Conservation (phyloP, 179 eudicot genomes). For the Silene coronaria region DNA sequence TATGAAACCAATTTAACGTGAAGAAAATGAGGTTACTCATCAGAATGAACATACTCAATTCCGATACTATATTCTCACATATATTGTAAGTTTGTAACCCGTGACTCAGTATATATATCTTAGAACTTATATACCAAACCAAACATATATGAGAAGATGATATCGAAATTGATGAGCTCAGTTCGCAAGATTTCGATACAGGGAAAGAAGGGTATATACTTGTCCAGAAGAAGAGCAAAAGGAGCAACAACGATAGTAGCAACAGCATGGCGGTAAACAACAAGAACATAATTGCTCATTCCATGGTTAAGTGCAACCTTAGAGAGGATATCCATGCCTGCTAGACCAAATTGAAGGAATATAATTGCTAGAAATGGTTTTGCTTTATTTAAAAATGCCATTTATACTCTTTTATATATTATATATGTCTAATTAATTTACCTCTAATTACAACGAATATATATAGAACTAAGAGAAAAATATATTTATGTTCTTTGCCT, state of each 20-base stretch:
- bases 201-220: slow-evolving; percentile 32
- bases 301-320: slow-evolving; percentile 65
- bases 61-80: background rate
- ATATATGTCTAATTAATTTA: too few species aligned
- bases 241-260: slow-evolving; percentile 66
- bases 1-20: too few species aligned
- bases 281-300: slow-evolving; percentile 72
- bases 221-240: slow-evolving; percentile 61
- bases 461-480: too few species aligned
- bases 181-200: background rate
- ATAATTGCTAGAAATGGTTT: slow-evolving; percentile 53
- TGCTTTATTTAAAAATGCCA: slow-evolving; percentile 16
- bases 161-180: background rate
- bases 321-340: slow-evolving; percentile 57
- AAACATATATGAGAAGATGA: background rate
- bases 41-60: background rate
- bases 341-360: slow-evolving; percentile 55
- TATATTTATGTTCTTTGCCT: background rate
- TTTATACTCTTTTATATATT: background rate
- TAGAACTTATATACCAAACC: too few species aligned
- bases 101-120: too few species aligned
- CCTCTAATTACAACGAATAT: background rate
- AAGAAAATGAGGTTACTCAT: too few species aligned
- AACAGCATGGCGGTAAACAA: slow-evolving; percentile 63
- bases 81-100: too few species aligned